A percentile compares a stretch with the other conserved stretches of the same genome.
These are phyloP conservation scores for Chionographis japonica DNA, from an alignment of 106 monocot genomes.

Conservation along the genomic window DNA sequence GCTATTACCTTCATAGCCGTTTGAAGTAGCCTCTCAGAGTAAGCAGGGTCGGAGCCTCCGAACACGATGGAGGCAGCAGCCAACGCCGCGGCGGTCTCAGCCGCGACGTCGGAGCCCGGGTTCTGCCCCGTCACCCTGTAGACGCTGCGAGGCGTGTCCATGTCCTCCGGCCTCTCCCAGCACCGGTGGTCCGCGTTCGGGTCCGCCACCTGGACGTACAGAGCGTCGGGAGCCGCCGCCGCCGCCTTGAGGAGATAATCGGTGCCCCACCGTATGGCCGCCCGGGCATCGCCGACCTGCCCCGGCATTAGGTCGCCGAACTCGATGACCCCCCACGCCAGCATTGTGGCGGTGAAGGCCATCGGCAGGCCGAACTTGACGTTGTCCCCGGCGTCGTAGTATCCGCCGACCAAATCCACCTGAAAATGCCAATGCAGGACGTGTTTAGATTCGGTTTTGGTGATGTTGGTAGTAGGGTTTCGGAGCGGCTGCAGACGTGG, in stretches of 20 bases:
- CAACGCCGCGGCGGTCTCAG: conserved; percentile 71
- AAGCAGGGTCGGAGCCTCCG: conserved; percentile 33
- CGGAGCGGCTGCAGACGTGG: conserved; percentile 2
- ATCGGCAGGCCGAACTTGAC: conserved; percentile 53
- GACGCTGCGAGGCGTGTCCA: conserved; percentile 69
- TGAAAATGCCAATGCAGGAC: not conserved
- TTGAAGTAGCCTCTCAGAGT: conserved; percentile 45
- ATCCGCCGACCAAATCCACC: conserved; percentile 60
- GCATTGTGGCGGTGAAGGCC: conserved; percentile 71
- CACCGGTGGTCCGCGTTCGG: conserved; percentile 64
- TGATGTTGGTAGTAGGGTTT: not conserved
- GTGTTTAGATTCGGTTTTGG: no score
- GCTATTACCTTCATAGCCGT: conserved; percentile 27
- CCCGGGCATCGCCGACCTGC: conserved; percentile 48
- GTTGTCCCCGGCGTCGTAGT: conserved; percentile 59
- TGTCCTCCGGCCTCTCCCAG: conserved; percentile 91
- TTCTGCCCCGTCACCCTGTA: conserved; percentile 56
- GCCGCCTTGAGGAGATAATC: conserved; percentile 79
- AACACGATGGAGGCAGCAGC: conserved; percentile 71
- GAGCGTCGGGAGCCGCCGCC: conserved; percentile 36
- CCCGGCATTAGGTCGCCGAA: conserved; percentile 42
- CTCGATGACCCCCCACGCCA: conserved; percentile 73
- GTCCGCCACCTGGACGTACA: conserved; percentile 71
- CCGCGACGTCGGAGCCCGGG: conserved; percentile 77
- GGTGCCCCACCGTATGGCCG: conserved; percentile 59